phyloP scores from a whole-genome alignment of 139 green algal genomes.

The Edaphochlamys debaryana region DNA sequence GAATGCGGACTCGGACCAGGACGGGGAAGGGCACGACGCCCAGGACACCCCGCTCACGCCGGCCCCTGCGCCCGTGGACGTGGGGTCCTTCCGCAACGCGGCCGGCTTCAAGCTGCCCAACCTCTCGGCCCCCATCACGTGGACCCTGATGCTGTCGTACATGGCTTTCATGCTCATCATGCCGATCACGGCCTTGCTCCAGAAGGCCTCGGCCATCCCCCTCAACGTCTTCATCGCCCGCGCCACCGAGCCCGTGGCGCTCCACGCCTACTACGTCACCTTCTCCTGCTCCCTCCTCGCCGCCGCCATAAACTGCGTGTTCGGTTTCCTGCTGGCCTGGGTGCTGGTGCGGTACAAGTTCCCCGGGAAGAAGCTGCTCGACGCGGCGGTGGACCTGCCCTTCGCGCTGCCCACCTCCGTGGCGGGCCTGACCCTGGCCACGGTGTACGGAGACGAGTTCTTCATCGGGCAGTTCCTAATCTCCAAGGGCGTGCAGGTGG shows the following conservation, averaged over 20 bases:
- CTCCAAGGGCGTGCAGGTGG: conserved; percentile 51
- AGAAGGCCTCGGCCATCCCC: conserved; percentile 56
- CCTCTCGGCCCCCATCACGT: conserved; percentile 47
- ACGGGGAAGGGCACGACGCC: too few relatives aligned
- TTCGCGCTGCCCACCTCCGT: conserved; percentile 81
- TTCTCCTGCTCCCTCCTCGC: conserved; percentile 69
- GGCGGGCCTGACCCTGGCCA: conserved; percentile 76
- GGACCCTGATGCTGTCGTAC: conserved; percentile 68
- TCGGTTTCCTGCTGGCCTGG: conserved; percentile 82
- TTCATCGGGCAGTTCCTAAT: conserved; percentile 57
- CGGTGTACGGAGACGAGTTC: conserved; percentile 73
- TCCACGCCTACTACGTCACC: conserved; percentile 77
- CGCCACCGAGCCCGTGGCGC: conserved; percentile 69
- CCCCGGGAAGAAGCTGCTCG: conserved; percentile 69
- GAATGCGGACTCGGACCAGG: too few relatives aligned
- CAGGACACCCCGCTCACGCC: too few relatives aligned
- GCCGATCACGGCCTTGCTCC: conserved; percentile 56
- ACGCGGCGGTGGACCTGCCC: conserved; percentile 77
- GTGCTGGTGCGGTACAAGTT: conserved; percentile 79
- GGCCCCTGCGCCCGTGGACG: too few relatives aligned
- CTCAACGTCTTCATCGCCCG: conserved; percentile 52
- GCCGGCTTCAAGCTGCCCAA: conserved; percentile 17
- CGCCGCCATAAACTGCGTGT: conserved; percentile 70
- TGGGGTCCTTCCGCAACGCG: neutral
- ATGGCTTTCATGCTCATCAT: conserved; percentile 69